These are phyloP conservation scores for Selaginella moellendorffii DNA, from an alignment of 75 land plant genomes.

Conservation along the genomic window DNA sequence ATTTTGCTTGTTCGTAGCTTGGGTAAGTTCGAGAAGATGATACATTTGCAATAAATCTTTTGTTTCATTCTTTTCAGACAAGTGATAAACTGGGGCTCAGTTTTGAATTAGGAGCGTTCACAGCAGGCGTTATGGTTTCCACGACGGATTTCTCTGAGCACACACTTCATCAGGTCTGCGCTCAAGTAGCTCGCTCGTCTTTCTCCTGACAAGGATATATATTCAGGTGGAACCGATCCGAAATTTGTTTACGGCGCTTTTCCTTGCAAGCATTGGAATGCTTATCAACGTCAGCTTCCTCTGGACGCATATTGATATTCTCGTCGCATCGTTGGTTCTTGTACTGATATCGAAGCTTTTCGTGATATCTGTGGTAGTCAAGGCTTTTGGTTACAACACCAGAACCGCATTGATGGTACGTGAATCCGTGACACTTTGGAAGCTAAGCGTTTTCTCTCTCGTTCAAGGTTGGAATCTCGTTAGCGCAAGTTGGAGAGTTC, in stretches of 20 bases:
- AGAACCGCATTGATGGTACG: constrained; percentile 70
- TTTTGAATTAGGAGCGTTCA: constrained; percentile 96
- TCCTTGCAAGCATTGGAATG: constrained; percentile 97
- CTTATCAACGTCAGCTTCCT: constrained; percentile 81
- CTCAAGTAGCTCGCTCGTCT: not conserved
- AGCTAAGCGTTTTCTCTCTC: not conserved
- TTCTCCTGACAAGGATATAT: too few relatives aligned
- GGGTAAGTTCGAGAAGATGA: constrained; percentile 41
- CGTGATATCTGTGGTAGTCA: constrained; percentile 44
- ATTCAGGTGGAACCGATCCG: constrained; percentile 88
- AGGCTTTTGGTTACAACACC: constrained; percentile 69
- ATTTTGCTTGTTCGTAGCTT: constrained; percentile 92
- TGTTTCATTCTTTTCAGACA: constrained; percentile 42
- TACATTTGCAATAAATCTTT: not conserved
- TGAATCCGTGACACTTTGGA: constrained; percentile 3
- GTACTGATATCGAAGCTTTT: constrained; percentile 65
- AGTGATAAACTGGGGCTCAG: constrained; percentile 97
- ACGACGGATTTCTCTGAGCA: constrained; percentile 91
- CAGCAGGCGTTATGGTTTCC: constrained; percentile 98
- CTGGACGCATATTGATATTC: constrained; percentile 82
- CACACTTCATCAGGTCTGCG: constrained; percentile 77
- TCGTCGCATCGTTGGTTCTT: constrained; percentile 77
- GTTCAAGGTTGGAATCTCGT: constrained; percentile 67
- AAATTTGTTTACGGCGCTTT: constrained; percentile 86
- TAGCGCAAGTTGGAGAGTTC: constrained; percentile 98